A percentile compares a stretch with the other conserved stretches of the same genome.
These are phyloP conservation scores for Botrytis elliptica DNA, from an alignment of 2,329 filamentous ascomycete genomes.

Conservation along the genomic window DNA sequence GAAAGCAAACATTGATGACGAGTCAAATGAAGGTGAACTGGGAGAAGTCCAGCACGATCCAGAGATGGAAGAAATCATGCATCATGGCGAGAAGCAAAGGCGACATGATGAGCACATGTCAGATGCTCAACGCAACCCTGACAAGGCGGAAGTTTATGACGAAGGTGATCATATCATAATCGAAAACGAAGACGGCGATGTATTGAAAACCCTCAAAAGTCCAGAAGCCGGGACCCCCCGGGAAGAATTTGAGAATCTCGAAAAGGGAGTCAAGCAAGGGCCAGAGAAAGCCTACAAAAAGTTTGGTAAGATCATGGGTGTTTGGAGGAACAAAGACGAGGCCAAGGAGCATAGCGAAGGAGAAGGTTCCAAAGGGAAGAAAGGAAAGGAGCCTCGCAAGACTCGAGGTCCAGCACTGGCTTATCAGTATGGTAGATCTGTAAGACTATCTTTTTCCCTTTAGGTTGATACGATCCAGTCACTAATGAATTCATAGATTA, in stretches of 20 bases:
- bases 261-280: conserved; percentile 41
- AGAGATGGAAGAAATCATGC: conserved; percentile 39
- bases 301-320: conserved; percentile 36
- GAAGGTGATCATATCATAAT: conserved; percentile 78
- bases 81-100: conserved; percentile 38
- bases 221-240: not conserved
- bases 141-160: conserved; percentile 67
- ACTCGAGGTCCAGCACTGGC: conserved; percentile 73
- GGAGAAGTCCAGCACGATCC: conserved; percentile 40
- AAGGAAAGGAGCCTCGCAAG: conserved; percentile 44
- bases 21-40: conserved; percentile 37
- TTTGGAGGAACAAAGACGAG: conserved; percentile 42
- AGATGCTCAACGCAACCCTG: conserved; percentile 36
- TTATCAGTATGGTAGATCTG: conserved; percentile 81
- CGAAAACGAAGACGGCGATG: conserved; percentile 85
- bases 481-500: conserved; percentile 55
- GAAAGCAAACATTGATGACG: conserved; percentile 36
- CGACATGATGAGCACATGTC: conserved; percentile 38
- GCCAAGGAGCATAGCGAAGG: conserved; percentile 35
- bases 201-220: conserved; percentile 62
- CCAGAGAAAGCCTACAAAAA: conserved; percentile 26
- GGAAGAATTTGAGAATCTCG: conserved; percentile 44
- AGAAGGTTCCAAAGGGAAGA: conserved; percentile 37
- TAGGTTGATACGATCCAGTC: not conserved
- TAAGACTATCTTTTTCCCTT: conserved; percentile 41